Evolutionary conservation across 768 basidiomycete species (phyloP).

Genomic region (Coprinopsis strossmayeri): DNA sequence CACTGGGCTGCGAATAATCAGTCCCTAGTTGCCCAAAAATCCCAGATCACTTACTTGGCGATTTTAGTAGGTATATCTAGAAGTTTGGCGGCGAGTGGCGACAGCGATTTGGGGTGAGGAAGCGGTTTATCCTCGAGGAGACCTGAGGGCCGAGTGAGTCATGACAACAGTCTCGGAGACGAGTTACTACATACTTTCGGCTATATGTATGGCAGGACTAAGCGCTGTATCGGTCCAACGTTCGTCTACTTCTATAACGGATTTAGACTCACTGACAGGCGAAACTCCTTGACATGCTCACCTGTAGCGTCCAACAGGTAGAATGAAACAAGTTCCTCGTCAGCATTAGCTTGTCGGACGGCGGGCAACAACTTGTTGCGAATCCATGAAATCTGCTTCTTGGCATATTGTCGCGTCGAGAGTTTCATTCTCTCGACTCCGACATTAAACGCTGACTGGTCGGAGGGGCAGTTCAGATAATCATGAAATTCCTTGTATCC

Average conservation of each 20-base stretch:
- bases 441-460: conserved; percentile 36
- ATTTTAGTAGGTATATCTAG: conserved; percentile 38
- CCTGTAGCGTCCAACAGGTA: conserved; percentile 68
- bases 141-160: conserved; percentile 28
- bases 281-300: conserved; percentile 19
- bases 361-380: conserved; percentile 82
- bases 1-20: conserved; percentile 39
- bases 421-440: conserved; percentile 79
- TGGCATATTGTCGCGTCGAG: conserved; percentile 87
- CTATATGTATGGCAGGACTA: conserved; percentile 41
- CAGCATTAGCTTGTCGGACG: conserved; percentile 40
- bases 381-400: conserved; percentile 89
- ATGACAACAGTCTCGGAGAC: not conserved
- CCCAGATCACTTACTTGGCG: conserved; percentile 37
- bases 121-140: conserved; percentile 47
- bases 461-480: conserved; percentile 42
- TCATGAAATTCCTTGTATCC: conserved; percentile 89
- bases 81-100: conserved; percentile 46
- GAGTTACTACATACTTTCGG: conserved; percentile 32
- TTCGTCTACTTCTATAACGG: conserved; percentile 38
- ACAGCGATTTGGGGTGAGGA: conserved; percentile 53
- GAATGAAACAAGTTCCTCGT: conserved; percentile 26
- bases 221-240: conserved; percentile 55
- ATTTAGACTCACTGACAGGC: not conserved
- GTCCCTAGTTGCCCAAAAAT: too few relatives aligned